Percentiles rank a stretch among this genome's conserved stretches.
phyloP scores from a whole-genome alignment of 495 filamentous ascomycete species.

The Aspergillus sclerotiicarbonarius region DNA sequence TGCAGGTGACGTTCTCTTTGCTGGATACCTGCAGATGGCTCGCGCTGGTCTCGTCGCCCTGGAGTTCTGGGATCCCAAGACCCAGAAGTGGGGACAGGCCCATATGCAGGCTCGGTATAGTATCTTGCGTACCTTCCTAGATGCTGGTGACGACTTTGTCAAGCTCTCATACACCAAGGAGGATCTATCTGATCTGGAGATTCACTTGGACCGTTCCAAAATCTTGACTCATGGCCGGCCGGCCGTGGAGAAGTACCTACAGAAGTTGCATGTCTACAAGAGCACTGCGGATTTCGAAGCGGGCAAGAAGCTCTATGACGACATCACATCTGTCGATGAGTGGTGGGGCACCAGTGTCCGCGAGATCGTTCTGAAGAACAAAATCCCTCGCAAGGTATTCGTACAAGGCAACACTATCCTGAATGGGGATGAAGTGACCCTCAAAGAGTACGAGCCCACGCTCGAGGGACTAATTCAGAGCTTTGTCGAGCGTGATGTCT shows the following conservation, averaged over 20 bases:
- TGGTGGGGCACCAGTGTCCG: constrained; percentile 79
- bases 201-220: constrained; percentile 78
- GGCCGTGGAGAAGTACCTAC: constrained; percentile 84
- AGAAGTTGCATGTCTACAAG: constrained; percentile 92
- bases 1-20: constrained; percentile 82
- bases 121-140: constrained; percentile 86
- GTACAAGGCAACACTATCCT: constrained; percentile 89
- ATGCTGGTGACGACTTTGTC: constrained; percentile 78
- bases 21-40: constrained; percentile 87
- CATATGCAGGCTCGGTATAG: constrained; percentile 94
- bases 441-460: constrained; percentile 89
- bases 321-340: constrained; percentile 76
- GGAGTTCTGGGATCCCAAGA: constrained; percentile 86
- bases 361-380: constrained; percentile 76
- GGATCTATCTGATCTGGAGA: constrained; percentile 76
- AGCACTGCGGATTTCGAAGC: constrained; percentile 77
- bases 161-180: constrained; percentile 69
- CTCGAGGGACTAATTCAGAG: constrained; percentile 86
- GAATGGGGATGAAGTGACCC: constrained; percentile 67
- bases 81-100: constrained; percentile 87
- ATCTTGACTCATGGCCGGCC: constrained; percentile 67
- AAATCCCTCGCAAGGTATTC: constrained; percentile 92
- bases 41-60: constrained; percentile 79
- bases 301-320: constrained; percentile 73
- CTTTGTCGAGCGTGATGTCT: constrained; percentile 76